phyloP scores from a whole-genome alignment of 495 filamentous ascomycete species.

The Annulohypoxylon moriforme region DNA sequence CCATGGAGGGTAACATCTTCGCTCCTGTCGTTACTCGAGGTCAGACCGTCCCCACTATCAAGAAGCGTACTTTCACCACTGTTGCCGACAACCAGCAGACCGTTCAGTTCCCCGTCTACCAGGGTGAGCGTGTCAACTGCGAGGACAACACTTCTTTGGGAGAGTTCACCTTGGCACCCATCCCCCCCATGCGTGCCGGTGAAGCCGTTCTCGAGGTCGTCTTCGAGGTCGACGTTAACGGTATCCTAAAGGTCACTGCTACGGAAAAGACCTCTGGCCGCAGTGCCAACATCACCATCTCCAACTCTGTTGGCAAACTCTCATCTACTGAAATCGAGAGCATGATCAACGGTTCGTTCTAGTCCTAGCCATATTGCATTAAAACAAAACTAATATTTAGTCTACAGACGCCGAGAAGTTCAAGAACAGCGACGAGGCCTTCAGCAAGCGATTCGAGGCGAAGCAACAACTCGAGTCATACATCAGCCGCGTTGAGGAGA shows the following conservation, averaged over 20 bases:
- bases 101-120: slow-evolving; percentile 97
- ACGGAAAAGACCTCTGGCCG: slow-evolving; percentile 99
- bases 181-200: slow-evolving; percentile 97
- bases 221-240: slow-evolving; percentile 99
- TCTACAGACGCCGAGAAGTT: slow-evolving; percentile 91
- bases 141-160: slow-evolving; percentile 99
- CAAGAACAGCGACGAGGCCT: slow-evolving; percentile 97
- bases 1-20: slow-evolving; percentile 99
- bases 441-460: slow-evolving; percentile 98
- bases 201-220: slow-evolving; percentile 98
- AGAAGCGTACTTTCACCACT: slow-evolving; percentile 97
- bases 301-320: slow-evolving; percentile 99
- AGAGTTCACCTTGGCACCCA: slow-evolving; percentile 97
- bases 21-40: slow-evolving; percentile 94
- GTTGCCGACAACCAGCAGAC: slow-evolving; percentile 97
- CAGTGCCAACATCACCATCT: slow-evolving; percentile 99
- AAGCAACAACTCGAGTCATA: slow-evolving; percentile 99
- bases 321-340: slow-evolving; percentile 94
- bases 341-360: slow-evolving; percentile 85
- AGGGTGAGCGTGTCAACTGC: slow-evolving; percentile 99
- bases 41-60: slow-evolving; percentile 89
- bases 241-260: slow-evolving; percentile 99
- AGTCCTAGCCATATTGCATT: not conserved
- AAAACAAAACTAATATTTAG: slow-evolving; percentile 32
- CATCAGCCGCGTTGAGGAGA: slow-evolving; percentile 98